These are phyloP conservation scores for Rhododendron molle DNA, from an alignment of 148 eudicot genomes.

Conservation along the genomic window DNA sequence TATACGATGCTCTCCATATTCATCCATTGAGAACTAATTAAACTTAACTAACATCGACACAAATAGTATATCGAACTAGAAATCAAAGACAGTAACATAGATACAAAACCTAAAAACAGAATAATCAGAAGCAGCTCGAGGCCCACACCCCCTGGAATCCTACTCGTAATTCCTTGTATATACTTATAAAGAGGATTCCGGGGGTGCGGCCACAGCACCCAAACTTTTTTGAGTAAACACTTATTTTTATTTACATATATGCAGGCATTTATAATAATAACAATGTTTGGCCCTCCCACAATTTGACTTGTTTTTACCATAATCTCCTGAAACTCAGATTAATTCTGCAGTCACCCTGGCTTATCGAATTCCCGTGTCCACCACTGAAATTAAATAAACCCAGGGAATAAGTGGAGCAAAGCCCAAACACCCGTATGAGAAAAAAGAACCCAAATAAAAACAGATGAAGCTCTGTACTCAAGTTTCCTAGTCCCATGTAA, in stretches of 20 bases:
- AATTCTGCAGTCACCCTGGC: neutral
- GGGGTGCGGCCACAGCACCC: neutral
- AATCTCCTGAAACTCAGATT: neutral
- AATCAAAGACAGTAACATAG: neutral
- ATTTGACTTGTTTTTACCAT: neutral
- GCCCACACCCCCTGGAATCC: neutral
- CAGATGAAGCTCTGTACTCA: neutral
- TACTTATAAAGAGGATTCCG: neutral
- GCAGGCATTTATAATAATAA: neutral
- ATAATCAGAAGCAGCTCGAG: neutral
- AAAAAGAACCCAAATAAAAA: neutral
- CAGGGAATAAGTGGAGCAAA: neutral
- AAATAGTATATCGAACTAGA: neutral
- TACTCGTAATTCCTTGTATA: neutral
- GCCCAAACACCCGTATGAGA: neutral
- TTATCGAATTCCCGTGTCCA: neutral
- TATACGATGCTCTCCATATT: neutral
- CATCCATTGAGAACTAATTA: neutral
- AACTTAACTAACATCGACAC: neutral
- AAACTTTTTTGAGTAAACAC: neutral
- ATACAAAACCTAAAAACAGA: neutral
- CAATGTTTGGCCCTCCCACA: neutral
- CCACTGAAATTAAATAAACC: neutral
- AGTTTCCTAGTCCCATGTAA: neutral
- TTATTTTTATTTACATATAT: neutral